phyloP scores from a whole-genome alignment of 768 basidiomycete genomes.

The Mycena pura region DNA sequence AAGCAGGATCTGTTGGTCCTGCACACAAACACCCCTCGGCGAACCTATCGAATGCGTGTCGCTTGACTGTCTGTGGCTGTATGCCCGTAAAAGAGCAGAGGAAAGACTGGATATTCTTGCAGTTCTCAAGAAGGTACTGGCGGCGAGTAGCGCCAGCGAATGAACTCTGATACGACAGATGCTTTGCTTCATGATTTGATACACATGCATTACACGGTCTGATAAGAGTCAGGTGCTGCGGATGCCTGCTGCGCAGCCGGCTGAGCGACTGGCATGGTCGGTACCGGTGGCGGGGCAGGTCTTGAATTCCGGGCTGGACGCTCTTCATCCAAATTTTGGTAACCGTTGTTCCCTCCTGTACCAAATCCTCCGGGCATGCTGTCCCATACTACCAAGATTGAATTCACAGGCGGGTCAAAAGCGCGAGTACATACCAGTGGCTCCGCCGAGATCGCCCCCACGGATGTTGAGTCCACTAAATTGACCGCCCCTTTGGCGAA shows the following conservation, averaged over 20 bases:
- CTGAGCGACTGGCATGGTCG: conserved; percentile 23
- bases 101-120: conserved; percentile 44
- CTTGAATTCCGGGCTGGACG: conserved; percentile 34
- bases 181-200: not conserved
- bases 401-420: conserved; percentile 5
- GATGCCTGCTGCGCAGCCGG: conserved; percentile 24
- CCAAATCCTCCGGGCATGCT: conserved; percentile 77
- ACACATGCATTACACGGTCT: conserved; percentile 41
- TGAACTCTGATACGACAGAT: not conserved
- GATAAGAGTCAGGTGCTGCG: conserved; percentile 49
- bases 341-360: conserved; percentile 59
- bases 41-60: conserved; percentile 81
- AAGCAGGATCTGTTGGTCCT: conserved; percentile 77
- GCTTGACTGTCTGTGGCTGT: conserved; percentile 87
- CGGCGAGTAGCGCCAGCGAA: not conserved
- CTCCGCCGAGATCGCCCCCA: conserved; percentile 54
- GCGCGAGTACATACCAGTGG: conserved; percentile 53
- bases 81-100: conserved; percentile 68
- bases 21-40: conserved; percentile 57
- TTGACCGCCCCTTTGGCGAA: conserved; percentile 65
- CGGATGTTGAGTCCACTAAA: conserved; percentile 58
- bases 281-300: conserved; percentile 17
- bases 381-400: conserved; percentile 62
- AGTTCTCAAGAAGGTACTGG: conserved; percentile 27
- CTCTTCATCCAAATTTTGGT: conserved; percentile 69